These are phyloP conservation scores for Allium fistulosum DNA, from an alignment of 106 monocot species.

Conservation along the genomic window DNA sequence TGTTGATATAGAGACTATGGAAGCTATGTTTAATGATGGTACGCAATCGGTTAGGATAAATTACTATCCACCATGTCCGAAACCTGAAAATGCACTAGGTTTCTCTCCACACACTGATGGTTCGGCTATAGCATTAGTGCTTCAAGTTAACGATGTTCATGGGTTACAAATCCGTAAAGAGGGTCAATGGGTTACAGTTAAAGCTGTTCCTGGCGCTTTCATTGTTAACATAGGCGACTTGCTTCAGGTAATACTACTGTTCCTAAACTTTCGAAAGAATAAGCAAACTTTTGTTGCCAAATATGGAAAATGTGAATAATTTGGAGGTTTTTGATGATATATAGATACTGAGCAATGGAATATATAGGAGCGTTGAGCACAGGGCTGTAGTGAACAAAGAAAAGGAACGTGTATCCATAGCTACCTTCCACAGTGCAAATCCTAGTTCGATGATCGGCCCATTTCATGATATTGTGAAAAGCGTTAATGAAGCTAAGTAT, in stretches of 20 bases:
- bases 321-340: neutral
- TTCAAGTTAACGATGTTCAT: neutral
- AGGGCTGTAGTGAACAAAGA: conserved; percentile 27
- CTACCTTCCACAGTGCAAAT: conserved; percentile 16
- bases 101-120: neutral
- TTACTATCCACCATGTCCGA: neutral
- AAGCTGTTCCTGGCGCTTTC: neutral
- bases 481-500: conserved; percentile 1
- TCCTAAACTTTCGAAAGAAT: too few species aligned
- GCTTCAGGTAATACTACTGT: conserved; percentile 25
- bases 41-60: neutral
- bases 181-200: neutral
- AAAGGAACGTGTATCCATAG: conserved; percentile 27
- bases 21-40: neutral
- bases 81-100: neutral
- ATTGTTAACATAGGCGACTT: conserved; percentile 40
- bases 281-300: neutral
- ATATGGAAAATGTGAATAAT: neutral
- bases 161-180: neutral
- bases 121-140: neutral
- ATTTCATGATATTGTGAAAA: conserved; percentile 14
- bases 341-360: conserved; percentile 57
- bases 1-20: neutral
- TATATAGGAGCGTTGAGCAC: conserved; percentile 46
- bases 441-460: conserved; percentile 13